A percentile compares a stretch with the other conserved stretches of the same genome.
phyloP scores from a whole-genome alignment of 768 basidiomycete species.

The Serendipita sp. region DNA sequence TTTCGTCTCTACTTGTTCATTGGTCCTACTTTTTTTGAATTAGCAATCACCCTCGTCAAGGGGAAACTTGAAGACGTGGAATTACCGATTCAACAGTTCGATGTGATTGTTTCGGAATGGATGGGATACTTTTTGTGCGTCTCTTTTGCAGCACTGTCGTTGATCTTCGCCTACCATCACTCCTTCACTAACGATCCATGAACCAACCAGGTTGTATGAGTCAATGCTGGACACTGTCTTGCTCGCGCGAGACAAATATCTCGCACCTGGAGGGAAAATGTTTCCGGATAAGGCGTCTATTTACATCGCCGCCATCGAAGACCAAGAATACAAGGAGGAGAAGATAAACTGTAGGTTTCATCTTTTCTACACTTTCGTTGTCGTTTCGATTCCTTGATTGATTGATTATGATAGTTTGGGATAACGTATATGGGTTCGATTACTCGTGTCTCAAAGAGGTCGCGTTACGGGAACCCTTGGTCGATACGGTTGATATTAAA shows the following conservation, averaged over 20 bases:
- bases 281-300: conserved; percentile 92
- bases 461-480: conserved; percentile 86
- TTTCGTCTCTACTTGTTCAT: conserved; percentile 8
- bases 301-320: conserved; percentile 94
- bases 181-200: neutral
- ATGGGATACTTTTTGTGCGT: conserved; percentile 89
- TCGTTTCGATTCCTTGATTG: neutral
- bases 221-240: conserved; percentile 99
- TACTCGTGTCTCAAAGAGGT: conserved; percentile 99
- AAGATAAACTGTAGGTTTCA: conserved; percentile 86
- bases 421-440: conserved; percentile 98
- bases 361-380: conserved; percentile 5
- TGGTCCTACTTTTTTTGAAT: neutral
- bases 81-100: conserved; percentile 80
- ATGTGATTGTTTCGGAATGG: conserved; percentile 99
- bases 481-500: conserved; percentile 97
- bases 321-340: conserved; percentile 98
- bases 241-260: conserved; percentile 89
- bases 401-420: conserved; percentile 61
- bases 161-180: neutral
- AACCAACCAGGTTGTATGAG: conserved; percentile 51
- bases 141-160: too few relatives aligned
- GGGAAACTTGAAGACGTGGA: conserved; percentile 91
- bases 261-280: conserved; percentile 77
- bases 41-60: conserved; percentile 90